Evolutionary conservation across 2,329 filamentous ascomycete genomes (phyloP), one percentile per base, ranked within the genome.

Genomic region (Neurospora sp.): DNA sequence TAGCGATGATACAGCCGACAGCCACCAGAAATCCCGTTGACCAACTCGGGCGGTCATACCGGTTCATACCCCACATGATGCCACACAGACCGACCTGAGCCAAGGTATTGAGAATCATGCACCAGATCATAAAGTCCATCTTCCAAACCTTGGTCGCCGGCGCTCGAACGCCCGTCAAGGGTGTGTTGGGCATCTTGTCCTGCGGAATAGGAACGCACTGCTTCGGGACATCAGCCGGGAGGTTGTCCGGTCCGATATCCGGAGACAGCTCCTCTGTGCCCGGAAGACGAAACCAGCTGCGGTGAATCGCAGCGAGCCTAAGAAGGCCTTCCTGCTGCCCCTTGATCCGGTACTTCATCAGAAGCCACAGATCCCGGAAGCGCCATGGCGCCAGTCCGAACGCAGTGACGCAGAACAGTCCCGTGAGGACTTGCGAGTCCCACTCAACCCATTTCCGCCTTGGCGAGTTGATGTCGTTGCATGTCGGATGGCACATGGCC

Each of bases 371-470:
- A 77, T 97, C 93, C 39, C 93, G 85, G 74, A 94, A 91, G 39
- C 93, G 87, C 93, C 93, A 97, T 0, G 93, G 93, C 1, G 91
- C 90, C 13, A 96, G 84, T 0, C 93, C 93, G 74, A 96, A 95
- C 1, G 90, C 93, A 1, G 93, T 95, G 7, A 96, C 89, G 79
- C 92, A 96, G 84, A 97, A 97, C 1, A 97, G 86, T 0, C 86
- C 91, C 76, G 93, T 96, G 28, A 95, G 81, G 71, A 97, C 91
- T 77, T 97, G 93, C 1, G 90, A 92, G 78, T 93, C 91, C 75
- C 88, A 90, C 80, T 97, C 93, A 74, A 97, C 88, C 93, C 93
- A 97, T 71, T 89, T 89, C 23, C 91, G 84, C n/a, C 93, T 87
- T 1, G 92, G 89, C 0, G 91, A 93, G 76, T 93, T 83, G 77